Evolutionary conservation across 2,329 filamentous ascomycete genomes (phyloP).

Genomic region (Geosmithia flava): DNA sequence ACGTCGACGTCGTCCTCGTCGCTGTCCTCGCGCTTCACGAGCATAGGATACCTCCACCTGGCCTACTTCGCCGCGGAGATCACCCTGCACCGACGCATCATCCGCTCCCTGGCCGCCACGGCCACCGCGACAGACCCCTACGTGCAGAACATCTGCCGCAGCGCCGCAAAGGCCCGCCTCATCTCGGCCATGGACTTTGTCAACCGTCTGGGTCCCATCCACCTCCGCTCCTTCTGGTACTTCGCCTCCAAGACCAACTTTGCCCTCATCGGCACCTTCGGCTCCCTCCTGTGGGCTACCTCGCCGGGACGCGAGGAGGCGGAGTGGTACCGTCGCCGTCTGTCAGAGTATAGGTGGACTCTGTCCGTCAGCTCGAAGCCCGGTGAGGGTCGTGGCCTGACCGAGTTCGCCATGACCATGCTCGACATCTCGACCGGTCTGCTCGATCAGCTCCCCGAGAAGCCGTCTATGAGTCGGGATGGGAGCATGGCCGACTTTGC

Average conservation of each 20-base stretch:
- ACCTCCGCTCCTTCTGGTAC: slow-evolving; percentile 89
- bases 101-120: slow-evolving; percentile 55
- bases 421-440: slow-evolving; percentile 60
- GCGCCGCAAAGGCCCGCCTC: slow-evolving; percentile 82
- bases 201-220: slow-evolving; percentile 75
- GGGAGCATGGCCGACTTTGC: slow-evolving; percentile 36
- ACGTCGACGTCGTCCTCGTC: slow-evolving; percentile 5
- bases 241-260: slow-evolving; percentile 85
- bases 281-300: slow-evolving; percentile 79
- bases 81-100: slow-evolving; percentile 80
- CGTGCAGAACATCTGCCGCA: slow-evolving; percentile 83
- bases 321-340: slow-evolving; percentile 76
- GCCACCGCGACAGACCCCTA: slow-evolving; percentile 54
- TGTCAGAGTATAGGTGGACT: slow-evolving; percentile 91
- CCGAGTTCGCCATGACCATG: slow-evolving; percentile 66
- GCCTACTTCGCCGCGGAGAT: slow-evolving; percentile 94
- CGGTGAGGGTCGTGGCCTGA: slow-evolving; percentile 42
- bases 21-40: slow-evolving; percentile 36
- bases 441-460: slow-evolving; percentile 58
- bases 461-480: slow-evolving; percentile 50
- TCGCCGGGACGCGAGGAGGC: slow-evolving; percentile 79
- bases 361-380: slow-evolving; percentile 74
- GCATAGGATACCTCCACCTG: slow-evolving; percentile 71
- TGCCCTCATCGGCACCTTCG: slow-evolving; percentile 88
- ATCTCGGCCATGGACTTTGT: slow-evolving; percentile 98